A percentile compares a stretch with the other conserved stretches of the same genome.
Evolutionary conservation across 257 asterid species (phyloP).

Genomic region (Solanum chiquidenum): DNA sequence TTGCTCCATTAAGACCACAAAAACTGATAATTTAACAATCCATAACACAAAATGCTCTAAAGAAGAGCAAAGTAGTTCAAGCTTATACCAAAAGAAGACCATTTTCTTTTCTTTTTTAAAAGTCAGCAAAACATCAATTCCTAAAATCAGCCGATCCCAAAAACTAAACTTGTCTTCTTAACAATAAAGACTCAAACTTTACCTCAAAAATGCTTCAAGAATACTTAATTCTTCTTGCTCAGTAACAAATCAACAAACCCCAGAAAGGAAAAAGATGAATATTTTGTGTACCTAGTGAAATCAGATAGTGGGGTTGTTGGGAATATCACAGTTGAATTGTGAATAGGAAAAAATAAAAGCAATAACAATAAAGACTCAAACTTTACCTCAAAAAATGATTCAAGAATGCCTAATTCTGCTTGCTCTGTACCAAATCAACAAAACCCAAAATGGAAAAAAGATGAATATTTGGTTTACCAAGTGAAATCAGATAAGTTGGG

Average conservation of each 20-base stretch:
- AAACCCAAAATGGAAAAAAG: not conserved
- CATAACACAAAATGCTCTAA: not conserved
- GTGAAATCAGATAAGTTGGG: not conserved
- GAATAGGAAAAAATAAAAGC: not conserved
- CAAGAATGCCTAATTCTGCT: not conserved
- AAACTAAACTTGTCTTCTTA: not conserved
- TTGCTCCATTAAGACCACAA: not conserved
- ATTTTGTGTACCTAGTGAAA: not conserved
- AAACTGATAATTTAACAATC: not conserved
- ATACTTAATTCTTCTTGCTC: not conserved
- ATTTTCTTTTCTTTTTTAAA: not conserved
- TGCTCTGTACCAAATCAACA: not conserved
- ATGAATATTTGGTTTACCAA: not conserved
- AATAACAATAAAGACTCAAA: not conserved
- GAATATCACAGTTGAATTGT: not conserved
- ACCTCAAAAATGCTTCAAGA: not conserved
- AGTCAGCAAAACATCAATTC: not conserved
- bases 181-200: not conserved
- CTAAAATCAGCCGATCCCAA: not conserved
- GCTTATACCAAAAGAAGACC: not conserved
- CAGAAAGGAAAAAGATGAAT: not conserved
- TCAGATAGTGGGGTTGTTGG: not conserved
- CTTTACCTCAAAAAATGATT: not conserved
- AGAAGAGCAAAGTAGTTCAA: not conserved
- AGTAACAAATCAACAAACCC: not conserved